phyloP scores from a whole-genome alignment of 306 rosid species.

The Luffa aegyptiaca region DNA sequence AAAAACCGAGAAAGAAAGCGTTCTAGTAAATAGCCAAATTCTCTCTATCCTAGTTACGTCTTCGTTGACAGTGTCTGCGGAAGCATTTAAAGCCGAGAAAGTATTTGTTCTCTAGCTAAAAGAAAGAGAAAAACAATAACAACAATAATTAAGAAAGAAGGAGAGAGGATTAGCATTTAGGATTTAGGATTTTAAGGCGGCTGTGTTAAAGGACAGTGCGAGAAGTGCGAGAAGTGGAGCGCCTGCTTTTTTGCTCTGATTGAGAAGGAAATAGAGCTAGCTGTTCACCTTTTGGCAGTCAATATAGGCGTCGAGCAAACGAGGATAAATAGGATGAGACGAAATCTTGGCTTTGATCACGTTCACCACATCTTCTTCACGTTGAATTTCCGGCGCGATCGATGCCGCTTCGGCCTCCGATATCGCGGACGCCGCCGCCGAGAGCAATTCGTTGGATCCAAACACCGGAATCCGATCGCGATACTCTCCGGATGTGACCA shows the following conservation, averaged over 20 bases:
- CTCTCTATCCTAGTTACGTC: background rate
- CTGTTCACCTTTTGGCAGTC: slow-evolving; percentile 81
- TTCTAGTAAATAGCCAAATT: slow-evolving; percentile 7
- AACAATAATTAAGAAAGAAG: background rate
- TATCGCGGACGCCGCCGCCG: slow-evolving; percentile 31
- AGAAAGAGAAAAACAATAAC: background rate
- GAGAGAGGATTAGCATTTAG: background rate
- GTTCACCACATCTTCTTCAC: slow-evolving; percentile 33
- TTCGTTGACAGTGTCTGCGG: background rate
- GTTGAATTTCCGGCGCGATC: slow-evolving; percentile 31
- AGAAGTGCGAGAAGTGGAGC: background rate
- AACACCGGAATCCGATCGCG: slow-evolving; percentile 49
- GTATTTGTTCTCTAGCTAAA: background rate
- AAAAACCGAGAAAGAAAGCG: background rate
- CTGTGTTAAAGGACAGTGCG: background rate
- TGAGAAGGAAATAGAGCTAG: background rate
- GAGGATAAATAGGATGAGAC: slow-evolving; percentile 78
- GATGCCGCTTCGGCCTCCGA: slow-evolving; percentile 35
- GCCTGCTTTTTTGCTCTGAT: background rate
- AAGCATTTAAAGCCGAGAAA: slow-evolving; percentile 8
- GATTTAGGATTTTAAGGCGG: background rate
- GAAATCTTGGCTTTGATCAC: slow-evolving; percentile 81
- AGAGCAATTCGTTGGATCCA: slow-evolving; percentile 69
- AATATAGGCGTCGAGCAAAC: slow-evolving; percentile 79
- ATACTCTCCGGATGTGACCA: slow-evolving; percentile 31